A percentile compares a stretch with the other conserved stretches of the same genome.
Conservation (phyloP, 2,329 filamentous ascomycete genomes). For the Hymenoscyphus scutula region DNA sequence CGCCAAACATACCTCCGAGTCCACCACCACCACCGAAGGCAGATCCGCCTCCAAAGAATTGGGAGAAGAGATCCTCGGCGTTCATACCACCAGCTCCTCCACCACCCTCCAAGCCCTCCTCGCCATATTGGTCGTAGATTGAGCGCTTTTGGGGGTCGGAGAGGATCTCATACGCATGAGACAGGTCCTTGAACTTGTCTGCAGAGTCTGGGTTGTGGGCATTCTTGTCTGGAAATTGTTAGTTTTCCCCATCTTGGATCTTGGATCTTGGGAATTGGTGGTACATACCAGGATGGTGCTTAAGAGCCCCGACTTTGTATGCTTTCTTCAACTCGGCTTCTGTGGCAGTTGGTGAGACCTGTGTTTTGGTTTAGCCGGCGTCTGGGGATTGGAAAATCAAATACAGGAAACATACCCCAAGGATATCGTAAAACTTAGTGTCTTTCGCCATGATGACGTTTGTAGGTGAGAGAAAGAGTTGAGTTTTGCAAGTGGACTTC, state of each 20-base stretch:
- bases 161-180: constrained; percentile 91
- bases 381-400: constrained; percentile 10
- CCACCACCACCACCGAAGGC: constrained; percentile 65
- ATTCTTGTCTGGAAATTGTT: constrained; percentile 75
- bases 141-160: constrained; percentile 88
- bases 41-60: constrained; percentile 82
- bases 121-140: constrained; percentile 95
- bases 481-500: background rate
- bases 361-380: constrained; percentile 32
- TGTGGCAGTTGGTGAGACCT: constrained; percentile 77
- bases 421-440: constrained; percentile 73
- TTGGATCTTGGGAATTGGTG: background rate
- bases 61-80: constrained; percentile 91
- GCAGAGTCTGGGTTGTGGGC: constrained; percentile 87
- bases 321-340: constrained; percentile 89
- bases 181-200: constrained; percentile 98
- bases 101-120: constrained; percentile 91
- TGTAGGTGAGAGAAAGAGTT: background rate
- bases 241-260: constrained; percentile 27
- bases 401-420: constrained; percentile 60
- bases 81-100: constrained; percentile 80
- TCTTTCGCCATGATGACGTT: constrained; percentile 69
- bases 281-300: constrained; percentile 75
- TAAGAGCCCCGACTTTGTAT: constrained; percentile 80
- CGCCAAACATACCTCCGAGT: constrained; percentile 74